phyloP scores from a whole-genome alignment of 805 yeast genomes.

The Candida boleticola region DNA sequence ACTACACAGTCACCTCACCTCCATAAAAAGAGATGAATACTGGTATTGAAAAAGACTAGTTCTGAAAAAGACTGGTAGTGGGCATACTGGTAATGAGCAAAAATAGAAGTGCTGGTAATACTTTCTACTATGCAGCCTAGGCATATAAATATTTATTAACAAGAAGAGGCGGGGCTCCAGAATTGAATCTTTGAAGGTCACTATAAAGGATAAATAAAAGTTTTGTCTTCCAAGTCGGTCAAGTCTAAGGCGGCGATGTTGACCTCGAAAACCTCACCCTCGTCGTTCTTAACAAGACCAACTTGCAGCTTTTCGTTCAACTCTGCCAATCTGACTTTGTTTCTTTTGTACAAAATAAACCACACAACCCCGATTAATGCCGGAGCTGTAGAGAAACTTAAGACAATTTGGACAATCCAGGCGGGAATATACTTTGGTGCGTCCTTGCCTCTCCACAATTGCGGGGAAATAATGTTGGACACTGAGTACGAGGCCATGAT shows the following conservation, averaged over 20 bases:
- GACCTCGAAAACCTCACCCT: constrained; percentile 28
- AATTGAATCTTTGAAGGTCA: too few relatives aligned
- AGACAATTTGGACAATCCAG: constrained; percentile 55
- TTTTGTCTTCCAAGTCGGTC: constrained; percentile 52
- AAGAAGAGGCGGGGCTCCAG: too few relatives aligned
- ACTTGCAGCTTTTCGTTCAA: constrained; percentile 8
- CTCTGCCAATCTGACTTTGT: constrained; percentile 32
- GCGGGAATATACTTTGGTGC: constrained; percentile 37
- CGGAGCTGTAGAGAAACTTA: constrained; percentile 50
- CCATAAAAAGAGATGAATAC: too few relatives aligned
- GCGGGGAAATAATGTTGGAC: constrained; percentile 55
- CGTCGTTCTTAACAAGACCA: constrained; percentile 25
- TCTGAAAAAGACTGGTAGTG: too few relatives aligned
- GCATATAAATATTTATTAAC: too few relatives aligned
- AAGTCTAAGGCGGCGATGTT: constrained; percentile 47
- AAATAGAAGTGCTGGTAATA: too few relatives aligned
- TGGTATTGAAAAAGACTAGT: too few relatives aligned
- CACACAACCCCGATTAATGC: constrained; percentile 41
- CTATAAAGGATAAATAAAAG: constrained; percentile 51
- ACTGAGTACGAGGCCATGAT: constrained; percentile 46
- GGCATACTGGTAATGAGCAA: too few relatives aligned
- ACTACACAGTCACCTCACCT: too few relatives aligned
- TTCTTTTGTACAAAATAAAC: constrained; percentile 44
- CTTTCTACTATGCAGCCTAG: too few relatives aligned
- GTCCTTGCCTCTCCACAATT: constrained; percentile 48